Base-by-base conservation (phyloP, 371 early-diverging fungal species). In the Mucor piriformis region DNA sequence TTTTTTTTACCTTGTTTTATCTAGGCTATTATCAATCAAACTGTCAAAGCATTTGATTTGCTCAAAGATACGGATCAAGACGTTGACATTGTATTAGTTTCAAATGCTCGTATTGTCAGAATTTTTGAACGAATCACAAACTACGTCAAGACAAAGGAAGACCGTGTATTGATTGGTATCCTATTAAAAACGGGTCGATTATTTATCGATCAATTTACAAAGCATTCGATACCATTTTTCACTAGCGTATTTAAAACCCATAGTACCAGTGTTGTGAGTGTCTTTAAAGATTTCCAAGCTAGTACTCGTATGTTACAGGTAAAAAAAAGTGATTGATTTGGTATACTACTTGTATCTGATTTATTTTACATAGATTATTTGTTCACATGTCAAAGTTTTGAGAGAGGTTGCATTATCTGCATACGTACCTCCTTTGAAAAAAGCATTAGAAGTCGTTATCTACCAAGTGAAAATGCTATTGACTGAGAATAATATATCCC, bases 391-490 rank as follows among this genome's bases (percentile, higher is more conserved):
- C 33, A 94, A 94, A 64, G 88, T 83, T 2, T 66, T 77, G 6
- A 86, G 83, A 57, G 91, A 92, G 57, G 70, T 81, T 0, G 48
- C 61, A 21, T 61, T 92, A 25, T 73, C 88, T 24, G 64, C 81
- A 0, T 79, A 82, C 63, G 92, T 94, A 0, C 94, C 94, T 11
- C 74, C 82, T 3, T 73, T 88, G 46, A 88, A 87, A 56, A 85
- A 86, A 50, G 82, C 85, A 12, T 69, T 94, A 58, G 94, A 94
- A 68, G 81, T 69, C 34, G 80, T 94, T 7, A 72, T 94, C 16
- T 90, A 87, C 65, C 82, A 88, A 61, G 92, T 92, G 16, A 91
- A 92, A 49, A 77, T 83, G 50, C 61, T 94, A 70, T 68, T 93
- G 54, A 84, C 83, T 32, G 83, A 87, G 62, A 88, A 94, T 56